phyloP scores from a whole-genome alignment of 129 eudicot species.

The Deinandra increscens region DNA sequence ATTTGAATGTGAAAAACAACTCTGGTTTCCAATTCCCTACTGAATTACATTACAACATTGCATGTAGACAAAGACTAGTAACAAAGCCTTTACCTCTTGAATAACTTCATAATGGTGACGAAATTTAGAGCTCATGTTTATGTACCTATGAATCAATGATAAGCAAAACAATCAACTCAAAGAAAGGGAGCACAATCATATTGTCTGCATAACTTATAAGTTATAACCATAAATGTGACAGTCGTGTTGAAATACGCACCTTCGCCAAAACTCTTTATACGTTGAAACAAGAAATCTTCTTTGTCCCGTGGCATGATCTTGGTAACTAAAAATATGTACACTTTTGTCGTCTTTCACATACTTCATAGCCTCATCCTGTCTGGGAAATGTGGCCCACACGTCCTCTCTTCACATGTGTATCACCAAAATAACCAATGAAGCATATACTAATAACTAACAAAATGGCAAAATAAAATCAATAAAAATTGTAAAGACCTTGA shows the following conservation, averaged over 20 bases:
- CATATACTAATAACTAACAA: background rate
- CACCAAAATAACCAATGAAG: conserved; percentile 1
- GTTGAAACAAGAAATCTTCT: conserved; percentile 92
- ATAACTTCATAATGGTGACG: conserved; percentile 96
- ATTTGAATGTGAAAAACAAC: conserved; percentile 3
- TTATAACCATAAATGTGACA: no score
- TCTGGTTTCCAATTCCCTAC: background rate
- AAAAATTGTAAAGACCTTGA: conserved; percentile 43
- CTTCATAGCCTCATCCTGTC: conserved; percentile 89
- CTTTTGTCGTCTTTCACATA: conserved; percentile 51
- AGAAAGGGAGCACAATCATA: conserved; percentile 13
- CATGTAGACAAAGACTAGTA: conserved; percentile 1
- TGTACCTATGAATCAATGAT: conserved; percentile 55
- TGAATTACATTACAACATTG: background rate
- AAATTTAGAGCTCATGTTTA: conserved; percentile 59
- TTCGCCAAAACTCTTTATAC: conserved; percentile 85
- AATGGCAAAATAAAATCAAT: background rate
- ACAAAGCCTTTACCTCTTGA: conserved; percentile 60
- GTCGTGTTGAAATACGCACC: conserved; percentile 35
- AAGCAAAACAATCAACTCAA: conserved; percentile 14
- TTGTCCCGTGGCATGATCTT: conserved; percentile 82
- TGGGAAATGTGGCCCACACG: conserved; percentile 85
- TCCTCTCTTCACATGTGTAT: conserved; percentile 50
- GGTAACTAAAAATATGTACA: conserved; percentile 72
- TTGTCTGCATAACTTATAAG: no score